phyloP scores from a whole-genome alignment of 2,329 filamentous ascomycete genomes.

The Trichoderma sp. region DNA sequence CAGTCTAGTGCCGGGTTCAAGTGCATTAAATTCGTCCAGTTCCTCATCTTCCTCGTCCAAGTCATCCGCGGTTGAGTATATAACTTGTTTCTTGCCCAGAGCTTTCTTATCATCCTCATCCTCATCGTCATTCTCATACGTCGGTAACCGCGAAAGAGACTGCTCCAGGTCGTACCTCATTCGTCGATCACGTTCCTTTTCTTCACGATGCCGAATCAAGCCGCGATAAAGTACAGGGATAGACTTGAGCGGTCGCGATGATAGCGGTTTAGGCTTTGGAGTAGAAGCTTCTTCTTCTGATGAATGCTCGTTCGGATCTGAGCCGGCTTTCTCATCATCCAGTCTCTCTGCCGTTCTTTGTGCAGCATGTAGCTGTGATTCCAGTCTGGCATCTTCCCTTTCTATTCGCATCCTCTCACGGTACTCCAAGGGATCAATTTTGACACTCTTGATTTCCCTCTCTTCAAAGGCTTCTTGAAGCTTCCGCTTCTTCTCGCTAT shows the following conservation, averaged over 20 bases:
- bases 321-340: constrained; percentile 53
- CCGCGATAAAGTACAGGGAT: constrained; percentile 81
- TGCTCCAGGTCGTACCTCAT: constrained; percentile 68
- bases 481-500: constrained; percentile 80
- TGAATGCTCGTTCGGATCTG: constrained; percentile 12
- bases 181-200: constrained; percentile 66
- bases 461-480: constrained; percentile 63
- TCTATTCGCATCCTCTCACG: constrained; percentile 70
- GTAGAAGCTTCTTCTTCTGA: constrained; percentile 27
- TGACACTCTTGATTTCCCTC: constrained; percentile 57
- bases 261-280: constrained; percentile 40
- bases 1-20: constrained; percentile 68
- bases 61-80: constrained; percentile 64
- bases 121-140: constrained; percentile 68
- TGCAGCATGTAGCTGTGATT: constrained; percentile 72
- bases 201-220: constrained; percentile 67
- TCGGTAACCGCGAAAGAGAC: constrained; percentile 62
- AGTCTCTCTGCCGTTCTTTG: constrained; percentile 82
- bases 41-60: constrained; percentile 79
- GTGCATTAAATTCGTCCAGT: constrained; percentile 74
- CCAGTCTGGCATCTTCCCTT: constrained; percentile 65
- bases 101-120: constrained; percentile 73
- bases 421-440: constrained; percentile 69
- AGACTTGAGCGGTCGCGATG: constrained; percentile 58
- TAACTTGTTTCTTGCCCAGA: constrained; percentile 57